A percentile compares a stretch with the other conserved stretches of the same genome.
Conservation (phyloP, 805 yeast genomes). For the Hanseniaspora singularis region DNA sequence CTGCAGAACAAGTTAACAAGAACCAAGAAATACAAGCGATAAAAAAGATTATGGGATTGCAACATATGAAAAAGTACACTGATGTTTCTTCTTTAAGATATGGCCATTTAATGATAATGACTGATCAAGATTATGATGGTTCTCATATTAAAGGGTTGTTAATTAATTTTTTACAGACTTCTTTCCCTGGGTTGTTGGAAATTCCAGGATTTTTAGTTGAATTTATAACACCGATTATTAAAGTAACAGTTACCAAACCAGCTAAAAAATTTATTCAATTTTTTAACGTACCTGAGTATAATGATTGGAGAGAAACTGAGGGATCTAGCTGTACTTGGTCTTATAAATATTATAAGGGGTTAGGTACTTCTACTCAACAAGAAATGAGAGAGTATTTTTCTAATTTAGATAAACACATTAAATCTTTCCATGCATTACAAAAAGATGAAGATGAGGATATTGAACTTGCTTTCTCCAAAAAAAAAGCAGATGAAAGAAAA, state of each 20-base stretch:
- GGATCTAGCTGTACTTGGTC: slow-evolving; percentile 69
- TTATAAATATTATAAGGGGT: slow-evolving; percentile 93
- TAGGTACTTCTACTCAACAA: slow-evolving; percentile 79
- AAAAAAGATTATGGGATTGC: slow-evolving; percentile 89
- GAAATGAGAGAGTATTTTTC: slow-evolving; percentile 86
- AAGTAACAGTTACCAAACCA: slow-evolving; percentile 65
- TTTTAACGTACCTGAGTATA: slow-evolving; percentile 92
- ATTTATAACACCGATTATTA: slow-evolving; percentile 92
- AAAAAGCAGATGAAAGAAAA: slow-evolving; percentile 92
- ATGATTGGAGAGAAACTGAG: slow-evolving; percentile 78
- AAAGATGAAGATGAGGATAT: slow-evolving; percentile 65
- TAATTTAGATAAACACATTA: slow-evolving; percentile 73
- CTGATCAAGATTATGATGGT: slow-evolving; percentile 99
- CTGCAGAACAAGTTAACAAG: slow-evolving; percentile 86
- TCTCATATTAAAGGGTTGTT: slow-evolving; percentile 93
- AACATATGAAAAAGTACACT: slow-evolving; percentile 76
- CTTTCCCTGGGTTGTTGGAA: slow-evolving; percentile 84
- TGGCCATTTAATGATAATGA: slow-evolving; percentile 97
- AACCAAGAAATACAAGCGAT: slow-evolving; percentile 91
- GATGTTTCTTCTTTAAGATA: slow-evolving; percentile 68
- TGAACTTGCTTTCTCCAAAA: slow-evolving; percentile 88
- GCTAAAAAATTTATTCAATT: slow-evolving; percentile 54
- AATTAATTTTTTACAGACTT: slow-evolving; percentile 82
- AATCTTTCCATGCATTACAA: slow-evolving; percentile 69
- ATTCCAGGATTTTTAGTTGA: slow-evolving; percentile 87